Evolutionary conservation across 441 rosid species (phyloP).

Genomic region (Viola pubescens): DNA sequence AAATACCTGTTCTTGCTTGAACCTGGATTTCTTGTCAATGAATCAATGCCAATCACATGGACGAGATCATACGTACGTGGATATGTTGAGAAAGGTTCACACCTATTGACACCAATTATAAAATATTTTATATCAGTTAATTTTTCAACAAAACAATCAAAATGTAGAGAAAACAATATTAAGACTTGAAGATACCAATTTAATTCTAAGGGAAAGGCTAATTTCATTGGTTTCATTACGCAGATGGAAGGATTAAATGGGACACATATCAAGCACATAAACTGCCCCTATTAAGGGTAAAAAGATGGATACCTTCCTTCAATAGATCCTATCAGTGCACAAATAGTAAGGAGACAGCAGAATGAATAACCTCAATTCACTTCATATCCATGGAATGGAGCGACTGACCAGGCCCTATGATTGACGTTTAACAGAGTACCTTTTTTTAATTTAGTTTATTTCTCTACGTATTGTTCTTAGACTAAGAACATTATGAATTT

Average conservation of each 20-base stretch:
- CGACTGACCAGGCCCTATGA: no score
- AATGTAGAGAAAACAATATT: background rate
- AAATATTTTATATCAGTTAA: slow-evolving; percentile 7
- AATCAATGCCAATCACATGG: slow-evolving; percentile 73
- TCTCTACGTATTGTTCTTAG: no score
- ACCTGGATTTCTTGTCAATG: slow-evolving; percentile 45
- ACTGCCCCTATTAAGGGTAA: no score
- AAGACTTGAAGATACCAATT: no score
- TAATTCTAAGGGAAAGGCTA: no score
- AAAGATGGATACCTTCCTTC: background rate
- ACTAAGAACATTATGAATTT: no score
- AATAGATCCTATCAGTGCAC: background rate
- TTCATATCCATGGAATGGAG: background rate
- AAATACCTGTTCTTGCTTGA: slow-evolving; percentile 61
- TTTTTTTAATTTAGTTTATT: background rate
- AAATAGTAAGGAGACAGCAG: background rate
- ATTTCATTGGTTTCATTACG: no score
- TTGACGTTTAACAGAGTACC: background rate
- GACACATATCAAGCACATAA: no score
- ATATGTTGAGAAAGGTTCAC: slow-evolving; percentile 98
- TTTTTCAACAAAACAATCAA: slow-evolving; percentile 3
- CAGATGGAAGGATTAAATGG: no score
- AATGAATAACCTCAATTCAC: background rate
- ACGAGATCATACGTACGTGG: slow-evolving; percentile 90
- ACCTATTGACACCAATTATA: slow-evolving; percentile 44